Conservation (phyloP, 2,329 filamentous ascomycete species). For the Aspergillus novofumigatus region DNA sequence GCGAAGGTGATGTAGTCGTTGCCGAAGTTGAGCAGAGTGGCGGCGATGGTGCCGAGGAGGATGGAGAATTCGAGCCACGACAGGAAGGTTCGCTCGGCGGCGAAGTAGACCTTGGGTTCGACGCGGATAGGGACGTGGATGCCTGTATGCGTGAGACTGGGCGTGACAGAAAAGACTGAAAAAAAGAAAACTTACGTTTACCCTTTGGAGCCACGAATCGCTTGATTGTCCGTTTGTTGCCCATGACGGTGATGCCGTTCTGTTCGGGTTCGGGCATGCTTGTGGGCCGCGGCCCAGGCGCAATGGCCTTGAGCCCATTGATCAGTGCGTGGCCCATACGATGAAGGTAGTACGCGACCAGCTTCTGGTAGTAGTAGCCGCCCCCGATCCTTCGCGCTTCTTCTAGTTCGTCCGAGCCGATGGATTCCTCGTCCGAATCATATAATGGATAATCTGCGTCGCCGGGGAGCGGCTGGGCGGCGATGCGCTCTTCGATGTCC, state of each 20-base stretch:
- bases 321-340: slow-evolving; percentile 45
- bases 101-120: slow-evolving; percentile 97
- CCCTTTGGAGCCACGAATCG: slow-evolving; percentile 56
- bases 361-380: slow-evolving; percentile 65
- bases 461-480: slow-evolving; percentile 52
- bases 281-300: slow-evolving; percentile 50
- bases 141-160: slow-evolving; percentile 47
- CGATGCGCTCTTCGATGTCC: slow-evolving; percentile 82
- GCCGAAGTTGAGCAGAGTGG: slow-evolving; percentile 79
- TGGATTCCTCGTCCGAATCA: slow-evolving; percentile 81
- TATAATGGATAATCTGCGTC: slow-evolving; percentile 80
- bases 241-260: slow-evolving; percentile 37
- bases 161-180: neutral
- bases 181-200: slow-evolving; percentile 42
- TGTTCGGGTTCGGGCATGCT: slow-evolving; percentile 35
- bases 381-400: slow-evolving; percentile 73
- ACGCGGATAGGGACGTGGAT: slow-evolving; percentile 95
- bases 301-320: slow-evolving; percentile 46
- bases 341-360: slow-evolving; percentile 51
- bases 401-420: slow-evolving; percentile 70
- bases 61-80: slow-evolving; percentile 98
- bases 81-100: slow-evolving; percentile 91
- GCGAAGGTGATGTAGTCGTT: slow-evolving; percentile 58
- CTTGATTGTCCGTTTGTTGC: slow-evolving; percentile 45
- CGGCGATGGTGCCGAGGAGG: slow-evolving; percentile 83